Evolutionary conservation across 192 early-diverging fungal genomes (phyloP), one percentile per base, ranked within the genome.

Genomic region (Linderina pennispora): DNA sequence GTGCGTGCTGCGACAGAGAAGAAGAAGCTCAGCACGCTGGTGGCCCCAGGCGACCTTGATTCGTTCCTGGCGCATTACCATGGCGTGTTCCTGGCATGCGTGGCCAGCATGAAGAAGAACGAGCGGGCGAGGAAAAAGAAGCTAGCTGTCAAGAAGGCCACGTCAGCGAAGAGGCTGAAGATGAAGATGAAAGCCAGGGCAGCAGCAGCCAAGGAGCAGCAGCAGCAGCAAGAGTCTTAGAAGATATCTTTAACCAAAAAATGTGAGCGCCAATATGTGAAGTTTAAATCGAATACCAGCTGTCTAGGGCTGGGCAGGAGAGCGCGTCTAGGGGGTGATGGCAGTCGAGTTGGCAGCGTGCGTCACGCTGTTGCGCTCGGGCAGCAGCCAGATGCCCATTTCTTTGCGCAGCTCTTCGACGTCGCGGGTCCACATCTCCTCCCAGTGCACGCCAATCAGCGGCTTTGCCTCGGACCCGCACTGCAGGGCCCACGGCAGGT

Each of bases 401-500:
- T 91, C 82, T 22, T 81, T 75, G 53, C 80, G 84, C 43, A 94
- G 65, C 0, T 82, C 72, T 20, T 80, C 79, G 16, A 97, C 45
- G 14, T 75, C 66, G 28, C 52, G 62, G 17, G 89, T 75, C 71
- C 83, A 79, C 48, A 80, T 72, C 40, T 94, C 84, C 60, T 98
- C 96, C 68, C 87, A 98, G 58, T 84, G 78, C 11, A 97, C 82
- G 64, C 87, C 88, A 79, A 98, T 86, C 17, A 94, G 62, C 19
- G 83, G 82, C 72, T 81, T 81, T 20, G 81, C 65, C 36, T 74
- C 77, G 20, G 67, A 69, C 15, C 84, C 93, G 51, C 86, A 86
- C 50, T 90, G 84, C 32, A 98, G 53, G 11, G 92, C 92, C 96
- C 96, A 98, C 15, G 96, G 96, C 5, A 96, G 78, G 59, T 88